Percentiles rank a stretch among this genome's conserved stretches.
These are phyloP conservation scores for Bipolaris gigantea DNA, from an alignment of 2,329 filamentous ascomycete species.

Conservation along the genomic window DNA sequence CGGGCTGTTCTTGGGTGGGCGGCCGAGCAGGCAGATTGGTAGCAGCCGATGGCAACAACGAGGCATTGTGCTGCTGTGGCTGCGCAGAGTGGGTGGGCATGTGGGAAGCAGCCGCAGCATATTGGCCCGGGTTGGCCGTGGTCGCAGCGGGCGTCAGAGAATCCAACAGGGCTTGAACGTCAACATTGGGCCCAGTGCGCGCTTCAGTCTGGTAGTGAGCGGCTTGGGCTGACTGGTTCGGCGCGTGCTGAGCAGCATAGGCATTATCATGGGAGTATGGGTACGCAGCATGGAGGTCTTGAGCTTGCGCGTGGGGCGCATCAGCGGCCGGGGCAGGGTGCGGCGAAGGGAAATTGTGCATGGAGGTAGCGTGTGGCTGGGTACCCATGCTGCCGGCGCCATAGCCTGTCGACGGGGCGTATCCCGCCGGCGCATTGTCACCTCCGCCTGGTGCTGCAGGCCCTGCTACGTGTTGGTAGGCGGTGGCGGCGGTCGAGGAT, in stretches of 20 bases:
- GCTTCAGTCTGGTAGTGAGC: constrained; percentile 31
- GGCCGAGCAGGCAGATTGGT: constrained; percentile 52
- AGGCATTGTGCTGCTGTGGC: constrained; percentile 38
- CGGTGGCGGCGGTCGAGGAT: constrained; percentile 11
- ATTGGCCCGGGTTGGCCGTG: constrained; percentile 35
- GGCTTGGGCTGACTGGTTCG: constrained; percentile 36
- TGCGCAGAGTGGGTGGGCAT: constrained; percentile 35
- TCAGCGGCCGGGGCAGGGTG: constrained; percentile 41
- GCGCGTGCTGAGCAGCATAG: constrained; percentile 36
- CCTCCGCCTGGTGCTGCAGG: constrained; percentile 28
- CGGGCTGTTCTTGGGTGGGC: constrained; percentile 53
- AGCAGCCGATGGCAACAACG: constrained; percentile 45
- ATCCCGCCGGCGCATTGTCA: constrained; percentile 26
- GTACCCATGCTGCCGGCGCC: constrained; percentile 28
- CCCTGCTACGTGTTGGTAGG: constrained; percentile 30
- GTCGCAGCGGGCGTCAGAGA: constrained; percentile 44
- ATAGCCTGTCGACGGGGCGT: constrained; percentile 30
- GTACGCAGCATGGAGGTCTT: constrained; percentile 37
- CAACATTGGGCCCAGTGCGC: constrained; percentile 42
- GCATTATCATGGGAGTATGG: constrained; percentile 41
- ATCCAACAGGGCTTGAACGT: constrained; percentile 53
- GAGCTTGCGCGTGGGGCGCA: constrained; percentile 33
- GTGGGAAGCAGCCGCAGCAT: constrained; percentile 40
- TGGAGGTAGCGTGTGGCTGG: constrained; percentile 43
- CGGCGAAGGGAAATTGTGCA: constrained; percentile 42